phyloP scores from a whole-genome alignment of 169 alveolate species.

The Eimeria zaria region DNA sequence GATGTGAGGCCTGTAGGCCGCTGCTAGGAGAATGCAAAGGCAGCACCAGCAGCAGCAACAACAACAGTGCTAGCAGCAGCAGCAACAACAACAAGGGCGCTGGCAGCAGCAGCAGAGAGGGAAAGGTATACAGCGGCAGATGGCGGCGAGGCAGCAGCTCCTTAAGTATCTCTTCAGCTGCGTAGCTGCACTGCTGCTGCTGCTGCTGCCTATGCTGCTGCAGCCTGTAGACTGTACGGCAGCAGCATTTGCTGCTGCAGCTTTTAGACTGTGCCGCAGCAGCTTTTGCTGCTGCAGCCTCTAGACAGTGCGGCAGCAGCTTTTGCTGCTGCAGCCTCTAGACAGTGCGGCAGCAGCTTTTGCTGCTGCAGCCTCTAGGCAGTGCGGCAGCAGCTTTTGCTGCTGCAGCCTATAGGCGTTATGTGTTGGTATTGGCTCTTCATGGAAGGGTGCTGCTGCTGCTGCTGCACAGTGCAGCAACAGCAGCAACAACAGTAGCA shows the following conservation, averaged over 20 bases:
- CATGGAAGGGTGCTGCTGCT: too few species aligned
- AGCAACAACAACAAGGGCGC: not conserved
- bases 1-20: not conserved
- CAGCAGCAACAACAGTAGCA: too few species aligned
- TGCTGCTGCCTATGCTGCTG: conserved; percentile 19
- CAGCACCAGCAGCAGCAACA: conserved; percentile 11
- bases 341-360: not conserved
- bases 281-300: not conserved
- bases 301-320: not conserved
- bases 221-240: not conserved
- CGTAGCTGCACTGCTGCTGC: not conserved
- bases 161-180: not conserved
- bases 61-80: conserved; percentile 31
- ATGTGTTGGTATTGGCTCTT: too few species aligned
- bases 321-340: not conserved
- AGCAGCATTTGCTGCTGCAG: not conserved
- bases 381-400: too few species aligned
- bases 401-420: too few species aligned
- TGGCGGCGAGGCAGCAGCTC: not conserved
- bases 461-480: too few species aligned
- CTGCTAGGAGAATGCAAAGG: not conserved
- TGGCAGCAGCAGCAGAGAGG: not conserved
- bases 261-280: too few species aligned
- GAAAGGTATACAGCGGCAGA: not conserved
- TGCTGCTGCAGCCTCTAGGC: conserved; percentile 23